phyloP scores from a whole-genome alignment of 1,284 basidiomycete species.

The Takashimella tepidaria region DNA sequence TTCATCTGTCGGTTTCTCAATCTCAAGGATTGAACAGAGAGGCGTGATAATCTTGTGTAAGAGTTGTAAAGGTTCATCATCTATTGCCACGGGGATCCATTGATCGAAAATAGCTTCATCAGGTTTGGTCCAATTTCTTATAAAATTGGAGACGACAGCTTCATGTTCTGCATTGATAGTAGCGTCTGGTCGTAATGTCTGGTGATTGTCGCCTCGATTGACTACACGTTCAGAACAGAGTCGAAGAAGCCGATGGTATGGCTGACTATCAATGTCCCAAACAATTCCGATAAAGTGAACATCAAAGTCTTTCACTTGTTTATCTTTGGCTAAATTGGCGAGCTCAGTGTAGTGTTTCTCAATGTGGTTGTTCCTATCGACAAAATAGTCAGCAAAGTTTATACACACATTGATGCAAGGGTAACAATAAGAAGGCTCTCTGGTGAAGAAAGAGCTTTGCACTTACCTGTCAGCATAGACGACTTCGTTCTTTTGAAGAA shows the following conservation, averaged over 20 bases:
- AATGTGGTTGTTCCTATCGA: constrained; percentile 79
- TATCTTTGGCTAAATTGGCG: constrained; percentile 50
- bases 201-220: constrained; percentile 74
- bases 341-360: constrained; percentile 67
- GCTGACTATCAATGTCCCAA: constrained; percentile 62
- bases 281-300: constrained; percentile 71
- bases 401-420: too few relatives aligned
- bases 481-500: constrained; percentile 62
- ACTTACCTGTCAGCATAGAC: constrained; percentile 85
- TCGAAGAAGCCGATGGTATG: constrained; percentile 57
- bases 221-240: constrained; percentile 71
- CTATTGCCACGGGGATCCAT: constrained; percentile 61
- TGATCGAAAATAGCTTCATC: constrained; percentile 59
- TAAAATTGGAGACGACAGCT: constrained; percentile 72
- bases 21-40: constrained; percentile 53
- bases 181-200: constrained; percentile 63
- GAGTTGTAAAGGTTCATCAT: constrained; percentile 55
- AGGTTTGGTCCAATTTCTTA: constrained; percentile 64
- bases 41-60: constrained; percentile 60
- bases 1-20: constrained; percentile 53
- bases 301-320: constrained; percentile 18
- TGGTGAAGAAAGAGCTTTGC: not conserved
- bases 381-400: constrained; percentile 4
- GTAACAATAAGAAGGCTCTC: too few relatives aligned
- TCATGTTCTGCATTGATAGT: constrained; percentile 61